Evolutionary conservation across 768 basidiomycete species (phyloP).

Genomic region (Suillus tomentosus): DNA sequence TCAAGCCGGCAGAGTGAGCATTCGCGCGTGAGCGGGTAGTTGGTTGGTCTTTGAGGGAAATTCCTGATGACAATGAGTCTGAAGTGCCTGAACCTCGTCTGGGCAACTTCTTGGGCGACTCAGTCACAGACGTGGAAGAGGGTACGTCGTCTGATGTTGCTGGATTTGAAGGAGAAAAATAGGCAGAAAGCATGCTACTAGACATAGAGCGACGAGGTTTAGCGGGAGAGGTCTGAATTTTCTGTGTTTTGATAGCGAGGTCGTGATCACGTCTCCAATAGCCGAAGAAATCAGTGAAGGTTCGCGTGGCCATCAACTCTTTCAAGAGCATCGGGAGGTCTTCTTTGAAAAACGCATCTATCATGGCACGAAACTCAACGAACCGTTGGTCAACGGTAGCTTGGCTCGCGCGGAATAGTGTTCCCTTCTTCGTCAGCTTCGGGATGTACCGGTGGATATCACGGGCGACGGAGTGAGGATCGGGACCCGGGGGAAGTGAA

Average conservation of each 20-base stretch:
- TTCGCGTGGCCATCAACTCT: conserved; percentile 59
- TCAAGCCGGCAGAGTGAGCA: conserved; percentile 12
- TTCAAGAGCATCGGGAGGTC: conserved; percentile 65
- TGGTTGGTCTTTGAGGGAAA: conserved; percentile 12
- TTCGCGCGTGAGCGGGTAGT: conserved; percentile 11
- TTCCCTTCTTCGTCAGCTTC: conserved; percentile 67
- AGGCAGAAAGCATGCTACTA: conserved; percentile 57
- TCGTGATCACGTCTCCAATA: conserved; percentile 77
- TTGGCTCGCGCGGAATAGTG: conserved; percentile 70
- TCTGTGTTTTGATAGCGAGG: conserved; percentile 45
- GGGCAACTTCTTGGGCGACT: conserved; percentile 11
- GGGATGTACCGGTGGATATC: conserved; percentile 71
- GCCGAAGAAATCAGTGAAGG: conserved; percentile 77
- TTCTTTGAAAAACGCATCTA: conserved; percentile 58
- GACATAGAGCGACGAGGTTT: conserved; percentile 46
- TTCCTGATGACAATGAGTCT: conserved; percentile 31
- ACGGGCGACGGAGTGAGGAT: conserved; percentile 70
- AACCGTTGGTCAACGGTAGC: conserved; percentile 65
- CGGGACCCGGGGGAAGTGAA: conserved; percentile 81
- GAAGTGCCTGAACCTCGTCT: conserved; percentile 17
- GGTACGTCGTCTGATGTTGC: conserved; percentile 12
- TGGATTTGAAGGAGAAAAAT: conserved; percentile 48
- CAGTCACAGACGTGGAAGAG: conserved; percentile 18
- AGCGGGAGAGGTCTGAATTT: conserved; percentile 20
- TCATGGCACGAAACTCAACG: conserved; percentile 57